Conservation (phyloP, 768 basidiomycete genomes). For the Tricholoma bakamatsutake region DNA sequence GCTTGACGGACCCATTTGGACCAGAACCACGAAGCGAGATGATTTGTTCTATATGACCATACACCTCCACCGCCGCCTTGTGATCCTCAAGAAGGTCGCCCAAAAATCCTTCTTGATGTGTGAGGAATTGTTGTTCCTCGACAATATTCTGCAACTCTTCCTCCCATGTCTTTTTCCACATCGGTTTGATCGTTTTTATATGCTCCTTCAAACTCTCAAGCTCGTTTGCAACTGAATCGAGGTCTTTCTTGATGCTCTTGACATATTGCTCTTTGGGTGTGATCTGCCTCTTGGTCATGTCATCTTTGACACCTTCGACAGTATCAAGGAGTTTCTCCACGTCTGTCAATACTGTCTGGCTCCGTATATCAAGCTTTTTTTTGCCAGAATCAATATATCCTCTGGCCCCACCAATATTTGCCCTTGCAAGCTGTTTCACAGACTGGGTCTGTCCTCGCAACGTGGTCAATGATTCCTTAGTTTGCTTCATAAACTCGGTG, state of each 20-base stretch:
- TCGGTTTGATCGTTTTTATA: slow-evolving; percentile 85
- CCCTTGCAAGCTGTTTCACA: slow-evolving; percentile 80
- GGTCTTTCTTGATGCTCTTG: slow-evolving; percentile 65
- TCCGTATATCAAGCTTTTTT: slow-evolving; percentile 82
- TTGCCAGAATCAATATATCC: slow-evolving; percentile 90
- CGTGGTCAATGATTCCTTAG: slow-evolving; percentile 76
- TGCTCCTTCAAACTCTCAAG: slow-evolving; percentile 76
- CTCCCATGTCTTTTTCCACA: slow-evolving; percentile 99
- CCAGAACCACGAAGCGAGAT: slow-evolving; percentile 58
- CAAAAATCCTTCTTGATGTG: slow-evolving; percentile 89
- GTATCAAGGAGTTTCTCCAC: slow-evolving; percentile 92
- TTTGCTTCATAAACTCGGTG: slow-evolving; percentile 87
- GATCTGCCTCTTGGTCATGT: slow-evolving; percentile 84
- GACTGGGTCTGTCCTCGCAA: slow-evolving; percentile 81
- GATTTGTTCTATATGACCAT: slow-evolving; percentile 87
- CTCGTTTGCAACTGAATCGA: slow-evolving; percentile 59
- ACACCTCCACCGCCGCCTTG: slow-evolving; percentile 83
- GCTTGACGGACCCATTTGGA: slow-evolving; percentile 25
- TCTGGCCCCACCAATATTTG: slow-evolving; percentile 79
- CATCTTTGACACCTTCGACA: slow-evolving; percentile 84
- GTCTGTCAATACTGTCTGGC: slow-evolving; percentile 85
- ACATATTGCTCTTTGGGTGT: slow-evolving; percentile 74
- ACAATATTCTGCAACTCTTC: slow-evolving; percentile 94
- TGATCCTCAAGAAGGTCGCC: slow-evolving; percentile 87
- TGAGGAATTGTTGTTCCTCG: slow-evolving; percentile 93